Conservation (phyloP, 2,329 filamentous ascomycete species). For the Neodidymelliopsis sp. region DNA sequence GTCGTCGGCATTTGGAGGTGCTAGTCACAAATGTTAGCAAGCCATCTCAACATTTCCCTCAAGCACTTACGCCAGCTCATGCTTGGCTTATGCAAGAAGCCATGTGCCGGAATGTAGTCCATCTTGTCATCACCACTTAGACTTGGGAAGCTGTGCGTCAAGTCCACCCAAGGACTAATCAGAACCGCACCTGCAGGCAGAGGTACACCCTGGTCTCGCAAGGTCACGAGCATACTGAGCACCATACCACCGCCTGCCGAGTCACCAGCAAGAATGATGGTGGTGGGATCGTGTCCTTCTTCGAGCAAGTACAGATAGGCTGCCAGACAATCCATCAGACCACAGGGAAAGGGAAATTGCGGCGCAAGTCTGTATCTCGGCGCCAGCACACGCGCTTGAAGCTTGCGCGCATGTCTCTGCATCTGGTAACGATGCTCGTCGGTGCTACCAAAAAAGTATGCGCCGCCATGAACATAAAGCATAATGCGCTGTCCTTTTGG, state of each 20-base stretch:
- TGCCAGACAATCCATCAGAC: slow-evolving; percentile 86
- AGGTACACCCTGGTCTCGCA: slow-evolving; percentile 84
- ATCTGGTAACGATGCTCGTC: slow-evolving; percentile 99
- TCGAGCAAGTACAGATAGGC: slow-evolving; percentile 84
- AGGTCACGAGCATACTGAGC: slow-evolving; percentile 75
- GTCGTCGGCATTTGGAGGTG: slow-evolving; percentile 84
- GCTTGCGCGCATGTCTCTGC: slow-evolving; percentile 91
- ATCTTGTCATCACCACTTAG: slow-evolving; percentile 73
- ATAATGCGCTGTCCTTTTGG: slow-evolving; percentile 75
- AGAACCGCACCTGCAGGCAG: slow-evolving; percentile 88
- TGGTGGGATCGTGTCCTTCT: slow-evolving; percentile 73
- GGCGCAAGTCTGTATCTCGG: slow-evolving; percentile 86
- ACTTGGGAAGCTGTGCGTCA: slow-evolving; percentile 95
- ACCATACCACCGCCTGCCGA: slow-evolving; percentile 95
- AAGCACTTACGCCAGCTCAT: slow-evolving; percentile 77
- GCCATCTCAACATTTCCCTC: too few relatives aligned
- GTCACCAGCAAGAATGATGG: slow-evolving; percentile 88
- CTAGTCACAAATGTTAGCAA: slow-evolving; percentile 19
- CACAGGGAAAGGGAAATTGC: slow-evolving; percentile 95
- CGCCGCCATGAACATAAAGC: slow-evolving; percentile 92
- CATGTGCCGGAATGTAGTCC: slow-evolving; percentile 88
- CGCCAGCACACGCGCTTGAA: slow-evolving; percentile 88
- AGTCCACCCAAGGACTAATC: slow-evolving; percentile 94
- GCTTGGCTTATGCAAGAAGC: slow-evolving; percentile 91
- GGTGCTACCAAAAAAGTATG: slow-evolving; percentile 94